Conservation (phyloP, 306 rosid genomes). For the Prosopis cineraria region DNA sequence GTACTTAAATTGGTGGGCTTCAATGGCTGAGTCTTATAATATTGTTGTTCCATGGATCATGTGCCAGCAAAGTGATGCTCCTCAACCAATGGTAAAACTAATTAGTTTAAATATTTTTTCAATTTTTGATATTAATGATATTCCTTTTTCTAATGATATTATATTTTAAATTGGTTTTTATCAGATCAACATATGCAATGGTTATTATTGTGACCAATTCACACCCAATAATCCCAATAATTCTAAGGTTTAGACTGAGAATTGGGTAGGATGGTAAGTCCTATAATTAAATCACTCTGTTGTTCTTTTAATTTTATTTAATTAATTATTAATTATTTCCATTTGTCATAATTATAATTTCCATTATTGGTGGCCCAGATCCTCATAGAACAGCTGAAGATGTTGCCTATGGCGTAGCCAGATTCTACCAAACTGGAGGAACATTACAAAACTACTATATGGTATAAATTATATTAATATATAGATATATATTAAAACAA, state of each 20-base stretch:
- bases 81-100: slow-evolving; percentile 50
- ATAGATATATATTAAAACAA: too few species aligned
- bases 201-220: slow-evolving; percentile 56
- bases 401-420: slow-evolving; percentile 59
- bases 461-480: slow-evolving; percentile 35
- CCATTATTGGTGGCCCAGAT: slow-evolving; percentile 40
- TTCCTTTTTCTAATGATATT: too few species aligned
- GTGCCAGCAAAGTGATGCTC: slow-evolving; percentile 58
- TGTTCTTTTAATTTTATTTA: neutral
- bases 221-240: slow-evolving; percentile 48
- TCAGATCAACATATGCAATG: slow-evolving; percentile 63
- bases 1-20: slow-evolving; percentile 56
- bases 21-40: slow-evolving; percentile 47
- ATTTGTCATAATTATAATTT: neutral
- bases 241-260: slow-evolving; percentile 69
- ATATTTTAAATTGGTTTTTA: neutral
- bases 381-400: slow-evolving; percentile 66
- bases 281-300: neutral
- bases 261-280: slow-evolving; percentile 65
- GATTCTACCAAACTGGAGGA: slow-evolving; percentile 61
- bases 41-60: slow-evolving; percentile 71
- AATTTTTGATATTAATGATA: neutral
- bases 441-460: slow-evolving; percentile 62
- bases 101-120: neutral
- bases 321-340: too few species aligned